Conservation (phyloP, 257 asterid genomes). For the Salvia miltiorrhiza region DNA sequence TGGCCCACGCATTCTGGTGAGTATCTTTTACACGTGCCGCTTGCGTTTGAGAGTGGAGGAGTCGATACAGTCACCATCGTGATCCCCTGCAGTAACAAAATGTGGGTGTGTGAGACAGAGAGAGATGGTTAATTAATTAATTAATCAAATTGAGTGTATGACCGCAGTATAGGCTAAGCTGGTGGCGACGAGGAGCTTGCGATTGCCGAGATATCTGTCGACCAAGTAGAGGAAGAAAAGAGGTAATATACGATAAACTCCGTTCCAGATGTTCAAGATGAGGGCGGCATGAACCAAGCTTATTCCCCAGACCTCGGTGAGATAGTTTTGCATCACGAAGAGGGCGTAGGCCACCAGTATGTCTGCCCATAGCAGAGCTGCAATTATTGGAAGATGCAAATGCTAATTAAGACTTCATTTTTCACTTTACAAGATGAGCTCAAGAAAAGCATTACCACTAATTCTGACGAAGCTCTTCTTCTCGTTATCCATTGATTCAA, state of each 20-base stretch:
- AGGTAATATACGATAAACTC: slow-evolving; percentile 32
- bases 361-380: slow-evolving; percentile 40
- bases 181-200: slow-evolving; percentile 37
- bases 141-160: no score
- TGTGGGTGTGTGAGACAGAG: background rate
- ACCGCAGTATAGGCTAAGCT: slow-evolving; percentile 34
- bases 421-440: background rate
- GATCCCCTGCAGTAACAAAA: slow-evolving; percentile 35
- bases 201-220: slow-evolving; percentile 36
- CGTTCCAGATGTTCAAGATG: slow-evolving; percentile 46
- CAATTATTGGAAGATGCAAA: background rate
- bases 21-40: slow-evolving; percentile 42
- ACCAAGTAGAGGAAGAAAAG: slow-evolving; percentile 31
- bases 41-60: slow-evolving; percentile 47
- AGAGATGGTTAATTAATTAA: no score
- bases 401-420: background rate
- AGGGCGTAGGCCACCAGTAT: slow-evolving; percentile 33
- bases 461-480: slow-evolving; percentile 33
- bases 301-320: slow-evolving; percentile 57
- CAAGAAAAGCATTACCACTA: slow-evolving; percentile 11
- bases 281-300: slow-evolving; percentile 51
- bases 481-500: background rate
- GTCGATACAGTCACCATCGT: slow-evolving; percentile 52
- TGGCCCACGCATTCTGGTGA: slow-evolving; percentile 43
- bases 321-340: slow-evolving; percentile 50